Evolutionary conservation across 2,329 filamentous ascomycete genomes (phyloP).

Genomic region (Paraconiothyrium brasiliense): DNA sequence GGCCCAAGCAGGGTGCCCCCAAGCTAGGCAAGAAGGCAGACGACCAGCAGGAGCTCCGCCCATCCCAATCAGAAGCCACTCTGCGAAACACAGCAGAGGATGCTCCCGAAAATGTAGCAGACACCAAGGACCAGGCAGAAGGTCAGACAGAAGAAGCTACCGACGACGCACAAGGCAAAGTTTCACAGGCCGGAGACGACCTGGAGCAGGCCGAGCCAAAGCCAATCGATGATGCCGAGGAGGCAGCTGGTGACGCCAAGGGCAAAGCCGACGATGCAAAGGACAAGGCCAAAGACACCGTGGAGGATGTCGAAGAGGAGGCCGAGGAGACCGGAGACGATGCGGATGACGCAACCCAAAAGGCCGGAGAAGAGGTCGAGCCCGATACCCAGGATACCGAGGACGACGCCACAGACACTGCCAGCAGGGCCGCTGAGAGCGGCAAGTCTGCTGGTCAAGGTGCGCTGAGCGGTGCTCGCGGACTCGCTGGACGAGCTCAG

Average conservation of each 20-base stretch:
- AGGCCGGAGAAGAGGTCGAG: constrained; percentile 31
- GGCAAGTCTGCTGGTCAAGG: constrained; percentile 49
- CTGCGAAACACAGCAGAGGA: constrained; percentile 41
- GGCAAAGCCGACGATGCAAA: constrained; percentile 31
- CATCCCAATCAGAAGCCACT: constrained; percentile 41
- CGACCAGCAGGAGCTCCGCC: constrained; percentile 36
- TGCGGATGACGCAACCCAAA: constrained; percentile 23
- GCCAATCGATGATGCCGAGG: constrained; percentile 55
- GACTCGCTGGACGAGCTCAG: constrained; percentile 58
- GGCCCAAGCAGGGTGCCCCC: constrained; percentile 51
- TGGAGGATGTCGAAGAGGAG: constrained; percentile 45
- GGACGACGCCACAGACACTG: constrained; percentile 51
- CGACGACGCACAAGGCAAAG: constrained; percentile 56
- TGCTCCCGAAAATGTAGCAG: constrained; percentile 40
- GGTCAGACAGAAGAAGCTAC: constrained; percentile 41
- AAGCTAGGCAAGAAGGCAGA: constrained; percentile 54
- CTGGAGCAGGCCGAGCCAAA: constrained; percentile 58
- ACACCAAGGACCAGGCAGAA: constrained; percentile 34
- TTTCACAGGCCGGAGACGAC: constrained; percentile 57
- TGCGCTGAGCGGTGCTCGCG: constrained; percentile 55
- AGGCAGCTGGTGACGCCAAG: constrained; percentile 29
- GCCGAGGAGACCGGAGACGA: constrained; percentile 58
- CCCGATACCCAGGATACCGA: constrained; percentile 47
- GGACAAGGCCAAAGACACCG: constrained; percentile 28
- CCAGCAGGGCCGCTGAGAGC: constrained; percentile 46